Evolutionary conservation across 768 basidiomycete genomes (phyloP).

Genomic region (Suillus variegatus): DNA sequence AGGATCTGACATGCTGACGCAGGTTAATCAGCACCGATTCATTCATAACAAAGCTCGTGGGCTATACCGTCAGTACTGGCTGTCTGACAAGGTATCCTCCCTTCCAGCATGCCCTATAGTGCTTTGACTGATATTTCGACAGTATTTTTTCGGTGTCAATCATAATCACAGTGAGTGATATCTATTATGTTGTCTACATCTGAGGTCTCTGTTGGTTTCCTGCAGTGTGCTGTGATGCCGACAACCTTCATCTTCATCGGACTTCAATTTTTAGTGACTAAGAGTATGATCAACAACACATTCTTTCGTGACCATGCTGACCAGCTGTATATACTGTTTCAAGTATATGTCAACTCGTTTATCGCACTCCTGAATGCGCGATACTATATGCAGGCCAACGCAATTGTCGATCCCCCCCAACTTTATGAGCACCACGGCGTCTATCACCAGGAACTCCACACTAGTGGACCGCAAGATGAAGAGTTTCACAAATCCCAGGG

Average conservation of each 20-base stretch:
- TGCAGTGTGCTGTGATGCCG: background rate
- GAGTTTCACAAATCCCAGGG: background rate
- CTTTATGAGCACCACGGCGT: background rate
- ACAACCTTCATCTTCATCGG: background rate
- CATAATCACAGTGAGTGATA: background rate
- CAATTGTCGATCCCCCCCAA: too few relatives aligned
- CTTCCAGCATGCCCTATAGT: background rate
- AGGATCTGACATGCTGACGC: background rate
- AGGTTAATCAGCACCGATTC: background rate
- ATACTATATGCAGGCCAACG: background rate
- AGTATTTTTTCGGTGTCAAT: background rate
- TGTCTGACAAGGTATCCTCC: background rate
- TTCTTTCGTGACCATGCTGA: background rate
- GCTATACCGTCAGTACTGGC: background rate
- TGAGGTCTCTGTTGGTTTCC: background rate
- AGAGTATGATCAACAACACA: background rate
- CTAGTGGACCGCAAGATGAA: background rate
- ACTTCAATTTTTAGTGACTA: background rate
- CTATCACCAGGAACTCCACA: background rate
- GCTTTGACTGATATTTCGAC: background rate
- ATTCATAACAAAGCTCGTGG: background rate
- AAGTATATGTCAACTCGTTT: conserved; percentile 1
- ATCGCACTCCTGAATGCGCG: background rate
- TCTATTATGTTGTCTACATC: background rate
- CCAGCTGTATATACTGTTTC: background rate